phyloP scores from a whole-genome alignment of 208 protist species.

The Leptomonas pyrrhocoris region DNA sequence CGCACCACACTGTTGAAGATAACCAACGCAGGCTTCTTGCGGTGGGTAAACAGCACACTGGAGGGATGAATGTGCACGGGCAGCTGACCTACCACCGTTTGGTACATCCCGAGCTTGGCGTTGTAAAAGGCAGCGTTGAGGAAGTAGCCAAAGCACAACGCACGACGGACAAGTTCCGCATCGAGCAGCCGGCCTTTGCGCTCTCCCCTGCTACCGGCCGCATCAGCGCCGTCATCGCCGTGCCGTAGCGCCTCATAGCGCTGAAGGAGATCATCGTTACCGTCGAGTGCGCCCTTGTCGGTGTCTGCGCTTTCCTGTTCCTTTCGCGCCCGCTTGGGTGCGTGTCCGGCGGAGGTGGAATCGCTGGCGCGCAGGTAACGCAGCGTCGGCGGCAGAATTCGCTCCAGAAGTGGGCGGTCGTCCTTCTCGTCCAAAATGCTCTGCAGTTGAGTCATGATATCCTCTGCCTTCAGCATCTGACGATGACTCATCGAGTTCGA shows the following conservation, averaged over 20 bases:
- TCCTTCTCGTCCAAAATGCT: conserved; percentile 68
- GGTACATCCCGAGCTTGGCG: conserved; percentile 82
- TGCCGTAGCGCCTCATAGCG: conserved; percentile 28
- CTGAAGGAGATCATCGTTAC: conserved; percentile 36
- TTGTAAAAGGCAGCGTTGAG: conserved; percentile 90
- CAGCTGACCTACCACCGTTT: conserved; percentile 81
- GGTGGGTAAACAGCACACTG: conserved; percentile 83
- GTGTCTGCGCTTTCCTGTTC: not conserved
- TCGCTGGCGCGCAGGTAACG: conserved; percentile 4
- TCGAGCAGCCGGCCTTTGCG: conserved; percentile 40
- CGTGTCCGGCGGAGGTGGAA: not conserved
- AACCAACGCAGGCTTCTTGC: conserved; percentile 83
- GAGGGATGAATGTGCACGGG: conserved; percentile 88
- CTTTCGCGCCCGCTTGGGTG: conserved; percentile 15
- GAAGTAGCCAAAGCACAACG: conserved; percentile 89
- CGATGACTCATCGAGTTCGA: conserved; percentile 75
- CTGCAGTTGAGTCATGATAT: conserved; percentile 80
- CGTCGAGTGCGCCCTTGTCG: conserved; percentile 2
- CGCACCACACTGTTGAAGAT: conserved; percentile 89
- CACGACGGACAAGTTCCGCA: conserved; percentile 78
- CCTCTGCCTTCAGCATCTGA: conserved; percentile 87
- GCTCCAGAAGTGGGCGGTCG: conserved; percentile 49
- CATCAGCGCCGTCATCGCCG: conserved; percentile 1
- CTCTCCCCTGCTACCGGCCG: not conserved
- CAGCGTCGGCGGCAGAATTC: conserved; percentile 41